Evolutionary conservation across 805 yeast species (phyloP).

Genomic region (Candida caryicola): DNA sequence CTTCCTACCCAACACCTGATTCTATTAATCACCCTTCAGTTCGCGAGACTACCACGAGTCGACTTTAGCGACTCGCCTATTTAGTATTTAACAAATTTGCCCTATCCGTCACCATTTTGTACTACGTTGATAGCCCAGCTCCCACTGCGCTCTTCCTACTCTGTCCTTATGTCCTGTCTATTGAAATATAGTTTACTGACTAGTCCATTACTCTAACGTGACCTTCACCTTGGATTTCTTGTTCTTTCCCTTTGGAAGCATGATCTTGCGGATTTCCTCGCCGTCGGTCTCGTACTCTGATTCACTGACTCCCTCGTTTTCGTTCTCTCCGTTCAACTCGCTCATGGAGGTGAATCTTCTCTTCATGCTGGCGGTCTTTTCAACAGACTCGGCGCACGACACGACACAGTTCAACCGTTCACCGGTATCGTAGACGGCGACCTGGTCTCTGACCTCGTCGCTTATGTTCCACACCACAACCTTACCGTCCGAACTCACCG

Average conservation of each 20-base stretch:
- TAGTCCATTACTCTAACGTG: conserved; percentile 46
- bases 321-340: conserved; percentile 14
- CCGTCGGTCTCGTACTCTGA: conserved; percentile 78
- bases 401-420: conserved; percentile 88
- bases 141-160: neutral
- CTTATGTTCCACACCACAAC: conserved; percentile 81
- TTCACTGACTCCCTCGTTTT: conserved; percentile 43
- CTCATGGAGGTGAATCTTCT: conserved; percentile 43
- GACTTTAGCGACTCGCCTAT: no score
- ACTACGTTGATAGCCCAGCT: no score
- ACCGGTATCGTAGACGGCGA: conserved; percentile 87
- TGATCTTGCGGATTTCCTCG: conserved; percentile 57
- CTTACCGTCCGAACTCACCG: conserved; percentile 91
- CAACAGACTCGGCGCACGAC: conserved; percentile 73
- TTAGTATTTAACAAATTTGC: no score
- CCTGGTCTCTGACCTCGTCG: conserved; percentile 61
- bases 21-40: no score
- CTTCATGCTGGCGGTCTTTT: conserved; percentile 68
- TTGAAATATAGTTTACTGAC: neutral
- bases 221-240: conserved; percentile 36
- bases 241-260: conserved; percentile 47
- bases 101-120: no score
- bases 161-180: neutral
- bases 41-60: no score
- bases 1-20: no score